Evolutionary conservation across 2,329 filamentous ascomycete genomes (phyloP).

Genomic region (Colletotrichum sojae): DNA sequence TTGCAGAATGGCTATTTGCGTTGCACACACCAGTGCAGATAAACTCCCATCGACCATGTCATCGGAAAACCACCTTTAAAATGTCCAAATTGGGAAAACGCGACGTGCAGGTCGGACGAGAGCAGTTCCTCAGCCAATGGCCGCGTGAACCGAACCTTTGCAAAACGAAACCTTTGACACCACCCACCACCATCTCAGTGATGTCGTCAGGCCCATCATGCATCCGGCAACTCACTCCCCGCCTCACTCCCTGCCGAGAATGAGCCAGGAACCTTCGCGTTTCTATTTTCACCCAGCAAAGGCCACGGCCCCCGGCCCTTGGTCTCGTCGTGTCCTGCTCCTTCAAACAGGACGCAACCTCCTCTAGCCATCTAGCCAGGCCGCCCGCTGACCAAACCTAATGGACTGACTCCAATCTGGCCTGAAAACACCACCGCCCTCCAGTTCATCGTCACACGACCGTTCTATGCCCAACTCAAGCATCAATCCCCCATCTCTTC

Average conservation of each 20-base stretch:
- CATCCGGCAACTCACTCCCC: background rate
- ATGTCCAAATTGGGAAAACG: background rate
- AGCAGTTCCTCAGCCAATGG: background rate
- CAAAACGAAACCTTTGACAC: background rate
- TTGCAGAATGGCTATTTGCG: too few species aligned
- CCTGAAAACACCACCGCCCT: background rate
- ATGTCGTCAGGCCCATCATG: background rate
- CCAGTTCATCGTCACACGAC: background rate
- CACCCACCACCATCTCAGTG: conserved; percentile 4
- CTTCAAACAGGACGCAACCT: too few species aligned
- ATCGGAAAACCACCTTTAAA: background rate
- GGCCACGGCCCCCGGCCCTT: too few species aligned
- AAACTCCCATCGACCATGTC: background rate
- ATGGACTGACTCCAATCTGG: conserved; percentile 3
- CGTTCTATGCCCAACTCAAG: too few species aligned
- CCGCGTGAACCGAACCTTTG: conserved; percentile 16
- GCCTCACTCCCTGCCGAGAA: conserved; percentile 7
- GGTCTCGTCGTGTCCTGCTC: background rate
- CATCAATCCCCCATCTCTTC: too few species aligned
- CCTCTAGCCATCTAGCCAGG: too few species aligned
- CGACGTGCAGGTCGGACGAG: conserved; percentile 14
- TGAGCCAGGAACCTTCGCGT: background rate
- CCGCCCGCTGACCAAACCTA: background rate
- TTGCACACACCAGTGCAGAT: too few species aligned
- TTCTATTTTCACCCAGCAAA: conserved; percentile 8